Base-by-base conservation (phyloP, 1,139 yeast species). In the Lodderomyces elongisporus region DNA sequence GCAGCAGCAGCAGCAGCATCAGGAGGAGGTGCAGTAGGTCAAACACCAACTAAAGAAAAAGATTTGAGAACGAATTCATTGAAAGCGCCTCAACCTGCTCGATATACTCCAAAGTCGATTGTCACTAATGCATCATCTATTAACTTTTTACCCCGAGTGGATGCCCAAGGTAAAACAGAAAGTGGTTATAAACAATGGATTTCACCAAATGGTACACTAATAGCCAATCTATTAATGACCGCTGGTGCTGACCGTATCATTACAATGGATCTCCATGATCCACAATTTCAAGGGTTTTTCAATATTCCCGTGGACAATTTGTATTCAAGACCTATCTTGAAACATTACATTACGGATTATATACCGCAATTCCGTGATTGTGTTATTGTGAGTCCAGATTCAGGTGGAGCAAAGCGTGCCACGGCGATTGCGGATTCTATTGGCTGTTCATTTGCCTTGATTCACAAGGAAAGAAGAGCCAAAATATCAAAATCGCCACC, bases 371-470 rank as follows among this genome's bases (percentile, higher is more conserved):
- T 78, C 54, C 74, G 74, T 42, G 81, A 85, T 25, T 82, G 88
- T 36, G 94, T 88, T 9, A 78, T 89, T 46, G 96, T 89, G 20
- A 85, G 95, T 1, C 96, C 96, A 0, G 96, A 89, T 60, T 89
- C 96, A 32, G 97, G 97, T 51, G 98, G 97, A 41, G 97, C 97
- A 32, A 91, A 91, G 56, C 69, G 97, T 44, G 97, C 98, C 22
- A 85, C 96, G 1, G 81, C 91, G 1, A 74, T 91, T 42, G 98
- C 98, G 2, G 99, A 91, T 59, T 76, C 85, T 1, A 64, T 93
- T 40, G 91, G 88, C 14, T 76, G 93, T 65, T 74, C 89, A 22
- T 89, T 93, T 66, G 98, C 99, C 0, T 69, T 93, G 55, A 88
- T 93, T 46, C 97, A 93, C 62, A 93, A 93, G 59, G 99, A 93